Conservation (phyloP, 2,329 filamentous ascomycete genomes). For the Rhynchosporium graminicola region DNA sequence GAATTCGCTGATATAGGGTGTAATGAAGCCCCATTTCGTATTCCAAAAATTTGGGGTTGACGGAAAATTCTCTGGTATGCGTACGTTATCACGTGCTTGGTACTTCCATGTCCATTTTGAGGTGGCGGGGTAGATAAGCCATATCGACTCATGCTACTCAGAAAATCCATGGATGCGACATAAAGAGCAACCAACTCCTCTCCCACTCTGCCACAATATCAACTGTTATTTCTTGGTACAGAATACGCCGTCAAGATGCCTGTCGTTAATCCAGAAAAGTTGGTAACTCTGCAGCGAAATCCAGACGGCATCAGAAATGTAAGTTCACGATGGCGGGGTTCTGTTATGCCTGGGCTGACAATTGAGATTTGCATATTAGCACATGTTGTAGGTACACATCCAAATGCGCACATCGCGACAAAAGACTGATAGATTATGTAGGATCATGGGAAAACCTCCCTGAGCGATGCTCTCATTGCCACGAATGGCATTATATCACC, state of each 20-base stretch:
- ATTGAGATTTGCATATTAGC: slow-evolving; percentile 88
- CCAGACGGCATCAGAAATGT: slow-evolving; percentile 92
- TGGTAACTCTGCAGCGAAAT: slow-evolving; percentile 85
- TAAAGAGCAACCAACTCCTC: background rate
- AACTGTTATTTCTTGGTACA: background rate
- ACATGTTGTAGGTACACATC: slow-evolving; percentile 68
- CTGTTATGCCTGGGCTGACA: slow-evolving; percentile 26
- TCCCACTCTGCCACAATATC: background rate
- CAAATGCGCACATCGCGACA: background rate
- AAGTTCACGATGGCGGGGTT: slow-evolving; percentile 43
- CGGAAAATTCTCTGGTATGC: too few relatives aligned
- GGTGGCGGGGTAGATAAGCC: slow-evolving; percentile 3
- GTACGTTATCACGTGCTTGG: too few relatives aligned
- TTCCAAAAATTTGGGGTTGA: too few relatives aligned
- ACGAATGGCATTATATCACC: slow-evolving; percentile 99
- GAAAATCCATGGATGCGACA: background rate
- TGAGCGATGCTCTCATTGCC: slow-evolving; percentile 93
- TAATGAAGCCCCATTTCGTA: too few relatives aligned
- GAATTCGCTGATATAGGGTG: too few relatives aligned
- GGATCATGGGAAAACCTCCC: slow-evolving; percentile 97
- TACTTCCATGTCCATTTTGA: background rate
- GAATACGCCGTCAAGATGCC: slow-evolving; percentile 63
- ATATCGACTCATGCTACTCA: slow-evolving; percentile 12
- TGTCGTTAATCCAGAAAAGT: slow-evolving; percentile 85
- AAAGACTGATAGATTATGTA: slow-evolving; percentile 37